Evolutionary conservation across 2,329 filamentous ascomycete species (phyloP).

Genomic region (Ceratocystis eucalypticola): DNA sequence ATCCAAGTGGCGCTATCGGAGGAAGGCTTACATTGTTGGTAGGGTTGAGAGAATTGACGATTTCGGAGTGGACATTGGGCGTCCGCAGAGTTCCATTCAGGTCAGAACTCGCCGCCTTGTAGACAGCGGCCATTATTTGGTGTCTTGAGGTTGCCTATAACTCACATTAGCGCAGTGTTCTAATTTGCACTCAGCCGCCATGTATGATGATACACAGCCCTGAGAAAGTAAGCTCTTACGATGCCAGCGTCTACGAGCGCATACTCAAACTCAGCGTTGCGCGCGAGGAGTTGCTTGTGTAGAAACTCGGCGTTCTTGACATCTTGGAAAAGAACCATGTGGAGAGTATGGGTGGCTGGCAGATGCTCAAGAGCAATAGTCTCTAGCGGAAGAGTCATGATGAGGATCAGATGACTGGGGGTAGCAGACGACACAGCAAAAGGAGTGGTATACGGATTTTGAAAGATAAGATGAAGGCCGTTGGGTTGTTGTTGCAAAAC

Average conservation of each 20-base stretch:
- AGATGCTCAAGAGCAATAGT: slow-evolving; percentile 63
- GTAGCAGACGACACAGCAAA: no score
- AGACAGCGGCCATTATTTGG: slow-evolving; percentile 63
- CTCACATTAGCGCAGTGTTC: slow-evolving; percentile 35
- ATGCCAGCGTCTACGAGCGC: slow-evolving; percentile 78
- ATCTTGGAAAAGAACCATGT: slow-evolving; percentile 61
- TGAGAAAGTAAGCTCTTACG: slow-evolving; percentile 33
- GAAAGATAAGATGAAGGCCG: neutral
- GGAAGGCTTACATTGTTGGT: slow-evolving; percentile 57
- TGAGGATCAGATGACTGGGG: neutral
- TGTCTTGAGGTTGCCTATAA: slow-evolving; percentile 42
- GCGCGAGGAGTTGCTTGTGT: slow-evolving; percentile 68
- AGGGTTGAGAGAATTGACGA: slow-evolving; percentile 64
- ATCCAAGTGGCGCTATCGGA: neutral
- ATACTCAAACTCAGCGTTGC: slow-evolving; percentile 80
- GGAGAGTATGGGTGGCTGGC: slow-evolving; percentile 50
- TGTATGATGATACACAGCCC: neutral
- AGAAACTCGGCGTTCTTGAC: slow-evolving; percentile 67
- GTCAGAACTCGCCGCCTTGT: slow-evolving; percentile 59
- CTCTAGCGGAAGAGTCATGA: slow-evolving; percentile 34
- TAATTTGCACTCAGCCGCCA: neutral
- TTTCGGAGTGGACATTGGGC: slow-evolving; percentile 78
- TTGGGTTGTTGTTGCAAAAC: neutral
- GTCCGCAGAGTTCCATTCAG: slow-evolving; percentile 53
- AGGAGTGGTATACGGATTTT: neutral